Base-by-base conservation (phyloP, 495 filamentous ascomycete genomes). In the Annulohypoxylon maeteangense region DNA sequence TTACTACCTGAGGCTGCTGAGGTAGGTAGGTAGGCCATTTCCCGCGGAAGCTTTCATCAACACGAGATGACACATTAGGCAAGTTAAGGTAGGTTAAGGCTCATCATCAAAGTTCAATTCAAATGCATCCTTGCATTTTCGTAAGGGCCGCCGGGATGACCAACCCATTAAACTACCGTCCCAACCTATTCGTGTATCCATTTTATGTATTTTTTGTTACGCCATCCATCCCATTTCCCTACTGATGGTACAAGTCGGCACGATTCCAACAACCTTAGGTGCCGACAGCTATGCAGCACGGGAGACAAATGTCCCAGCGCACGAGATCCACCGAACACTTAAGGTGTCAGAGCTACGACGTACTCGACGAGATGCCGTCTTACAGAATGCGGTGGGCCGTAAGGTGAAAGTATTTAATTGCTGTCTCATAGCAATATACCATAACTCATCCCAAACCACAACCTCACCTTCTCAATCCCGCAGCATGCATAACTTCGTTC, bases 351-450 rank as follows among this genome's bases (percentile, higher is more conserved):
- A 73, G 61, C 70, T 69, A 73, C 60, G 62, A 59, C 61, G 55
- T 22, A 65, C 61, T 69, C 50, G 55, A 69, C 61, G 45, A 42
- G 31, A 58, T 51, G 16, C 44, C 42, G 56, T 58, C 60, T 45
- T 18, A 59, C 25, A 34, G 57, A 66, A 65, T 55, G 47, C 8
- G 56, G 18, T 18, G 32, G 57, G 58, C 36, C 36, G 44, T 6
- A 40, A 62, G 42, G 42, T 44, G 11, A 48, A 59, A 48, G 61
- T 69, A 69, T 73, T 66, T 47, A 45, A 68, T 62, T 69, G 61
- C 62, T 62, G 40, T 45, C n/a, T 62, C 40, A 62, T 73, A 73
- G 62, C 65, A 69, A 69, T 62, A 65, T 51, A 68, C 60, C 56
- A 42, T 63, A 59, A 32, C 56, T 61, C 58, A 44, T 58, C 44